Evolutionary conservation across 257 asterid species (phyloP).

Genomic region (Solanum tacnaense): DNA sequence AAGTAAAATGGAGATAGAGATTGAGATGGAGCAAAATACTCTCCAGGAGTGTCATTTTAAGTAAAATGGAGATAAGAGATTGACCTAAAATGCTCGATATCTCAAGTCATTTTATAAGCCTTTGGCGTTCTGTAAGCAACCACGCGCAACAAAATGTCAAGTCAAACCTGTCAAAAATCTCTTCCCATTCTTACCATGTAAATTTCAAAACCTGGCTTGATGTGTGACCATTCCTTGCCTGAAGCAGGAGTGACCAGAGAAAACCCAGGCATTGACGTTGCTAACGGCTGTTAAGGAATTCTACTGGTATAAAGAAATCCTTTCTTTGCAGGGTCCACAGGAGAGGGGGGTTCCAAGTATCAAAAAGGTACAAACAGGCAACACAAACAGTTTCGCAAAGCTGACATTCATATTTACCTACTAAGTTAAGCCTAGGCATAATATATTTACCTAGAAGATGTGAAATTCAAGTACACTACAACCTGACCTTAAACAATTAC

Average conservation of each 20-base stretch:
- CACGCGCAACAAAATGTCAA: not conserved
- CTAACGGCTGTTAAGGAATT: not conserved
- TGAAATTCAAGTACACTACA: not conserved
- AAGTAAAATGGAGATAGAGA: not conserved
- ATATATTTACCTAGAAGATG: not conserved
- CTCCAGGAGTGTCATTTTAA: not conserved
- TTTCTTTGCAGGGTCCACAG: not conserved
- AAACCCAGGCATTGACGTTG: not conserved
- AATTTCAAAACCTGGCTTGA: not conserved
- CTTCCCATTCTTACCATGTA: not conserved
- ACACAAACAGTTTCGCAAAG: not conserved
- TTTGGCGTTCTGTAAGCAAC: not conserved
- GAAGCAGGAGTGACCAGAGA: not conserved
- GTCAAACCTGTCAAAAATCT: not conserved
- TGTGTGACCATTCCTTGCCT: not conserved
- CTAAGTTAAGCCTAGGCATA: not conserved
- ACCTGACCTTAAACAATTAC: not conserved
- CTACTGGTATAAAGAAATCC: not conserved
- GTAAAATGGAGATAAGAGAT: not conserved
- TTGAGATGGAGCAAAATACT: not conserved
- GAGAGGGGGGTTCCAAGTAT: not conserved
- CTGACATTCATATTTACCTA: not conserved
- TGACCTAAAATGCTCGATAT: not conserved
- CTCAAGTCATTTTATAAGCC: not conserved
- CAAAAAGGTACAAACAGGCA: not conserved